A percentile compares a stretch with the other conserved stretches of the same genome.
Evolutionary conservation across 2,329 filamentous ascomycete genomes (phyloP).

Genomic region (Chrysoporthe puriensis): DNA sequence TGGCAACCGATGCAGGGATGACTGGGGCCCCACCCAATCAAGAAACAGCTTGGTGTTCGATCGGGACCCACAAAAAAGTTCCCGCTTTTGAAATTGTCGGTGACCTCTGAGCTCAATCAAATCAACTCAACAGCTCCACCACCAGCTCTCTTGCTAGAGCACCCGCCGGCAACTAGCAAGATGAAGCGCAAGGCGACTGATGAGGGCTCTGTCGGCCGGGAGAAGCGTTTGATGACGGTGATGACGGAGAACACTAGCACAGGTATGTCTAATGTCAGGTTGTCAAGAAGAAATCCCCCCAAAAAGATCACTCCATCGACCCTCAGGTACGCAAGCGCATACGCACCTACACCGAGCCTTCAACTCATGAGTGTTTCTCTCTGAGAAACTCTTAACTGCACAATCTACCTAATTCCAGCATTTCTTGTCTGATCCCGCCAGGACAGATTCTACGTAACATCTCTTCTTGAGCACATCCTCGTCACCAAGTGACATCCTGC

Average conservation of each 20-base stretch:
- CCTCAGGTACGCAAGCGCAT: neutral
- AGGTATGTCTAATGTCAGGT: neutral
- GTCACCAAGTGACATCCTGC: neutral
- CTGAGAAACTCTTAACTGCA: too few species aligned
- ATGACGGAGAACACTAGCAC: constrained; percentile 9
- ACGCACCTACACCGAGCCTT: too few species aligned
- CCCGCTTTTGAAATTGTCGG: neutral
- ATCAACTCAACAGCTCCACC: neutral
- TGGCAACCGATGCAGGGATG: constrained; percentile 1
- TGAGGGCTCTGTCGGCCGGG: constrained; percentile 1
- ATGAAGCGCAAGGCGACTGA: constrained; percentile 26
- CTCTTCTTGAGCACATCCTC: too few species aligned
- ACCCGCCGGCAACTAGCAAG: constrained; percentile 7
- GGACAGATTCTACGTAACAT: too few species aligned
- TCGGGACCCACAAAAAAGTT: constrained; percentile 14
- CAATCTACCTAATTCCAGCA: too few species aligned
- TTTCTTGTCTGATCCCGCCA: too few species aligned
- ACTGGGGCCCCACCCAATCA: neutral
- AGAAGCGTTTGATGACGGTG: constrained; percentile 11
- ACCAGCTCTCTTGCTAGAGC: neutral
- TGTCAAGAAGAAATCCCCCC: neutral
- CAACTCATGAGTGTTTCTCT: too few species aligned
- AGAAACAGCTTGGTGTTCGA: neutral
- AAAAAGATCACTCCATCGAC: neutral
- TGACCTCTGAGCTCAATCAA: neutral